Percentiles rank a stretch among this genome's conserved stretches.
Evolutionary conservation across 345 rosid genomes (phyloP).

Genomic region (Stellera chamaejasme): DNA sequence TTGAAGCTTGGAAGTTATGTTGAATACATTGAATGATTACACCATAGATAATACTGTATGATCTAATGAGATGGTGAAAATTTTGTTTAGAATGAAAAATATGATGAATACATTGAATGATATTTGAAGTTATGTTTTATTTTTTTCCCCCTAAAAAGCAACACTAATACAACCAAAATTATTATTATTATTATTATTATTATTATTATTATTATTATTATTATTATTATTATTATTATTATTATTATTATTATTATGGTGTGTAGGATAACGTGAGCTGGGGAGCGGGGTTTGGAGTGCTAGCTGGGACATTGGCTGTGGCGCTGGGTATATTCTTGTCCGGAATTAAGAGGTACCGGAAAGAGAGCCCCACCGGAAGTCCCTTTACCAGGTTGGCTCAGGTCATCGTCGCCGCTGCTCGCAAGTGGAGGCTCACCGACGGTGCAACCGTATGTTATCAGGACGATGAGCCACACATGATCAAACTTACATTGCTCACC

Average conservation of each 20-base stretch:
- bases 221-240: background rate
- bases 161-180: too few species aligned
- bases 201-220: background rate
- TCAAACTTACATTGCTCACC: conserved; percentile 22
- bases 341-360: conserved; percentile 51
- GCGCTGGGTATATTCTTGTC: conserved; percentile 40
- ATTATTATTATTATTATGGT: background rate
- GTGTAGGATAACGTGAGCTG: conserved; percentile 84
- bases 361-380: conserved; percentile 52
- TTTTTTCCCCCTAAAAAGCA: too few species aligned
- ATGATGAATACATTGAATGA: too few species aligned
- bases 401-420: conserved; percentile 56
- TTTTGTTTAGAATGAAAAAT: too few species aligned
- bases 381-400: conserved; percentile 61
- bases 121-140: too few species aligned
- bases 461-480: conserved; percentile 17
- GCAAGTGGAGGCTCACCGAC: conserved; percentile 45
- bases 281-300: conserved; percentile 52
- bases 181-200: background rate
- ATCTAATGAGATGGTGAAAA: too few species aligned
- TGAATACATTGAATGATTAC: too few species aligned
- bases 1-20: too few species aligned
- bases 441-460: conserved; percentile 26
- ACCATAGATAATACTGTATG: too few species aligned
- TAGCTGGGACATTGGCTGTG: conserved; percentile 39